Evolutionary conservation across 2,329 filamentous ascomycete genomes (phyloP), one percentile per base, ranked within the genome.

Genomic region (Xylaria sp.): DNA sequence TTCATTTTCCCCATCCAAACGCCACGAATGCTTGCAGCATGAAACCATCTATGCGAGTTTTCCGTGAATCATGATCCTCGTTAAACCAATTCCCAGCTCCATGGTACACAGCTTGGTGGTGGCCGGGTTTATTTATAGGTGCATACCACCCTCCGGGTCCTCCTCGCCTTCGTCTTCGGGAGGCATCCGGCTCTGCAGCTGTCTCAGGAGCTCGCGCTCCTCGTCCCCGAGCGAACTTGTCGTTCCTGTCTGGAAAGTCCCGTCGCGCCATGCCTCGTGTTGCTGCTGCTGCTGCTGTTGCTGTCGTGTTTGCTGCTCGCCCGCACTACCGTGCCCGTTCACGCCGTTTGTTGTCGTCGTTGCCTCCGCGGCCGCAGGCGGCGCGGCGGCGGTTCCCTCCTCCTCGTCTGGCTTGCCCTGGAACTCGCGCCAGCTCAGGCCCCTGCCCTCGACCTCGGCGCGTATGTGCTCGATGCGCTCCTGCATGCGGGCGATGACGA

Each of bases 401-500:
- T 61, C 64, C 1, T 70, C 57, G 59, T 81, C 79, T 18, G 78
- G 74, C 44, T 74, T 73, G 52, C 72, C 78, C 62, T 77, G 72
- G 50, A 86, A 84, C 68, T 84, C 82, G 24, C 71, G 66, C 85
- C 84, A 87, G 64, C 72, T 77, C 50, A 78, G 60, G 1, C 85
- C 84, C 4, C 85, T 73, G 7, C 67, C 66, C 70, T 86, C 82
- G 7, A 91, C 84, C 74, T 92, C 89, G 39, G 67, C 74, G 60
- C 79, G 82, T 57, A 91, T 75, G 45, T 91, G 70, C 50, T 75
- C 76, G 57, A 91, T 81, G 69, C 88, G 78, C 72, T 85, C 81
- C 57, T 80, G 76, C 82, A 91, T 89, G 63, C 87, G 80, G 57
- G 71, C 77, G 52, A 92, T 87, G 52, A 92, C 88, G 18, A 68